Conservation (phyloP, 2,329 filamentous ascomycete species). For the Xylariaceae sp. region DNA sequence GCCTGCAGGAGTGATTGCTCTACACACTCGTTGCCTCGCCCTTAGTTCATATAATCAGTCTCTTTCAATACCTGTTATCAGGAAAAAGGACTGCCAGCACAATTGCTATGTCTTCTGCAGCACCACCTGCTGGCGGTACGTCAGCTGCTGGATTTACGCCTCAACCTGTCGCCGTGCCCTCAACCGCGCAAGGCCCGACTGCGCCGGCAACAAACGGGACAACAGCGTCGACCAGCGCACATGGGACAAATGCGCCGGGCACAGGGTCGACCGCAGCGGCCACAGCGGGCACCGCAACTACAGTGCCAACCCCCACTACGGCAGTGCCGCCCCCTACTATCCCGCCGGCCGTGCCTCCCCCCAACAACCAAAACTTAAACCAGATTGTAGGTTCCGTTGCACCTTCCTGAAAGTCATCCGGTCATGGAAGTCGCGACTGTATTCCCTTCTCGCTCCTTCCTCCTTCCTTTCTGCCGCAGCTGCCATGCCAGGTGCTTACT, state of each 20-base stretch:
- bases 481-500: too few relatives aligned
- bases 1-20: too few relatives aligned
- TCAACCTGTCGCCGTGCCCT: constrained; percentile 16
- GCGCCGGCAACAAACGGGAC: constrained; percentile 18
- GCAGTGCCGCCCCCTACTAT: constrained; percentile 30
- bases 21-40: too few relatives aligned
- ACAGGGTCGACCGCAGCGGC: constrained; percentile 12
- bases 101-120: constrained; percentile 24
- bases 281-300: constrained; percentile 30
- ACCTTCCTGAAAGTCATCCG: not conserved
- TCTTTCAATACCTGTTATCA: too few relatives aligned
- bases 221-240: constrained; percentile 10
- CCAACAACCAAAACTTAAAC: constrained; percentile 82
- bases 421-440: not conserved
- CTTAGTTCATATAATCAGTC: too few relatives aligned
- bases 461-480: too few relatives aligned
- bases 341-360: constrained; percentile 31
- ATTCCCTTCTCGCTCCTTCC: too few relatives aligned
- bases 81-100: too few relatives aligned
- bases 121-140: constrained; percentile 23
- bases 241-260: constrained; percentile 12
- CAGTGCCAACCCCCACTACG: constrained; percentile 15
- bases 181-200: constrained; percentile 18
- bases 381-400: constrained; percentile 70
- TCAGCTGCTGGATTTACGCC: constrained; percentile 24